Conservation (phyloP, 2,329 filamentous ascomycete species). For the Knufia petricola region DNA sequence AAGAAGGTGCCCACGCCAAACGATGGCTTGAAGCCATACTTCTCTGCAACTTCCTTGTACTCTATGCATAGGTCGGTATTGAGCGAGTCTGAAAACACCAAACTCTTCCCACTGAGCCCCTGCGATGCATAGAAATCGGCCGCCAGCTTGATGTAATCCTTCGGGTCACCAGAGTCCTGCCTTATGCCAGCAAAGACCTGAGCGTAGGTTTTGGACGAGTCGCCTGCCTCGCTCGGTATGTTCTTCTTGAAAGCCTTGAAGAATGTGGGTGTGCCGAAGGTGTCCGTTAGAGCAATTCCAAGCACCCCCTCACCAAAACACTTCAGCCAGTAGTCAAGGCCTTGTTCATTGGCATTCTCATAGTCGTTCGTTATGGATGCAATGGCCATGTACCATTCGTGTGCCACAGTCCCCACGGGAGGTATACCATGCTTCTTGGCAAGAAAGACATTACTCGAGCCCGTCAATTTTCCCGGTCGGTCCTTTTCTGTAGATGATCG, state of each 20-base stretch:
- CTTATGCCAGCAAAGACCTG: conserved; percentile 74
- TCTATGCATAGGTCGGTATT: conserved; percentile 84
- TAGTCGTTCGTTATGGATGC: conserved; percentile 87
- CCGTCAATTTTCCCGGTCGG: conserved; percentile 60
- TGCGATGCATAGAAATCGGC: conserved; percentile 68
- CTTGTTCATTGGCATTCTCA: conserved; percentile 69
- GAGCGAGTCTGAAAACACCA: conserved; percentile 93
- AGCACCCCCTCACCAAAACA: conserved; percentile 82
- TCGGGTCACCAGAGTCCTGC: conserved; percentile 82
- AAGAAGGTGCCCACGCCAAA: conserved; percentile 95
- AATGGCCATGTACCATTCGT: conserved; percentile 99
- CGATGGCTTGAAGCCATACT: conserved; percentile 68
- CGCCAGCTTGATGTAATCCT: conserved; percentile 68
- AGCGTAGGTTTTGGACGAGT: conserved; percentile 58
- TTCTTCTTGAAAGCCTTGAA: conserved; percentile 71
- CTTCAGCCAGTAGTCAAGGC: conserved; percentile 77
- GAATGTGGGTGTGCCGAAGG: conserved; percentile 87
- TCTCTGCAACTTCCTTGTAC: conserved; percentile 77
- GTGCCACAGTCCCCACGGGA: conserved; percentile 82
- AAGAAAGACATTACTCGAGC: conserved; percentile 93
- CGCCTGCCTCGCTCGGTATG: conserved; percentile 36
- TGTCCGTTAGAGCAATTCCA: conserved; percentile 86
- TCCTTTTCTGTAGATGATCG: conserved; percentile 64
- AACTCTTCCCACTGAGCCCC: conserved; percentile 69
- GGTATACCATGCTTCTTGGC: conserved; percentile 83